Base-by-base conservation (phyloP, 2,329 filamentous ascomycete species). In the Hypoxylon sp. region DNA sequence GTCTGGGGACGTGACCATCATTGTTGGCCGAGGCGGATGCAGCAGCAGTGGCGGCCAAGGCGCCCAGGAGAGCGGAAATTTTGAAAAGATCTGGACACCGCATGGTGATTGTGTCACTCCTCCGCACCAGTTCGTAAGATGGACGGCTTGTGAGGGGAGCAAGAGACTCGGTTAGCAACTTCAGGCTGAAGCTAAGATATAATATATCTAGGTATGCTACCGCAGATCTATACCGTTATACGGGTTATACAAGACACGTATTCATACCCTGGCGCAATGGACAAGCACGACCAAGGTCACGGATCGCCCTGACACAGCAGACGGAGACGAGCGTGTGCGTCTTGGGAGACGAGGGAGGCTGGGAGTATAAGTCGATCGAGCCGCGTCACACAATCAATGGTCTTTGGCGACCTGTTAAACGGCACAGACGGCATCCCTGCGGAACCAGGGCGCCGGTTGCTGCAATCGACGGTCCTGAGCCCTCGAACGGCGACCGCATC, bases 121-220 rank as follows among this genome's bases (percentile, higher is more conserved):
- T 46, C 49, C 49, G 31, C 42, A 47, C 18, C 35, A 57, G 58
- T 63, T 35, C 46, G 20, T 42, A 57, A 55, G 8, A 17, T n/a
- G 20, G 53, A 46, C 42, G 54, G 38, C 60, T 63, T 50, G 26
- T 63, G 55, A 50, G 17, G 57, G 50, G 46, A 45, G 55, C 27
- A 23, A 52, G 20, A 13, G 20, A 11, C 35, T 37, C 4, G 54
- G 13, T 52, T 21, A 15, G 29, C 15, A 6, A 42, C 42, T 60
- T 63, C 55, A 60, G 62, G 56, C 62, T 63, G 49, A 63, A 55
- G 29, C 46, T 51, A 23, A n/a, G 60, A 51, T 56, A 51, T 56
- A 48, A 58, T 63, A 63, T 60, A 56, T n/a, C n/a, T n/a, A n/a
- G n/a, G n/a, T 57, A 37, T 49, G 18, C 41, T 21, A 57, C 48